Evolutionary conservation across 2,329 filamentous ascomycete species (phyloP).

Genomic region (Fusarium odoratissimum): DNA sequence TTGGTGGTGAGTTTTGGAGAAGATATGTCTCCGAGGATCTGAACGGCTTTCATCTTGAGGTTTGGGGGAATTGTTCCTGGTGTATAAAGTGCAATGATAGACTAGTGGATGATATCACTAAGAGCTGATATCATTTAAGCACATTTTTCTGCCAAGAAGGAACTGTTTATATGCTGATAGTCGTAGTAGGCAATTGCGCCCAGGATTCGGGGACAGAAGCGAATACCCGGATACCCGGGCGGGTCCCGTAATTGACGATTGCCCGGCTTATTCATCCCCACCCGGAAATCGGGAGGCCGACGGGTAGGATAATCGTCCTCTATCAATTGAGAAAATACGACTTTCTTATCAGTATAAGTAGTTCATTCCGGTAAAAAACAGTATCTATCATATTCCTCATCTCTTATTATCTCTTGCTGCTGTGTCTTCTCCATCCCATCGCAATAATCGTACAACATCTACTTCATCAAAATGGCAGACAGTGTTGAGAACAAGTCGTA

Average conservation of each 20-base stretch:
- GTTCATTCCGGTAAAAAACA: rapidly evolving
- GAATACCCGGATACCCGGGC: conserved; percentile 12
- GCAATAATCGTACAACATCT: rapidly evolving
- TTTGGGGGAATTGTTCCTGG: too few species aligned
- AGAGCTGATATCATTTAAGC: rapidly evolving
- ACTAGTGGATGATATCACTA: rapidly evolving
- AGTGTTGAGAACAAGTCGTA: not conserved
- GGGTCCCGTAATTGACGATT: not conserved
- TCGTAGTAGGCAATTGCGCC: rapidly evolving
- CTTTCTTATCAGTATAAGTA: not conserved
- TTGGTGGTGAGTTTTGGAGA: conserved; percentile 34
- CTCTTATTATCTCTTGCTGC: rapidly evolving
- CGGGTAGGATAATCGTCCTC: rapidly evolving
- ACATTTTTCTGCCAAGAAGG: rapidly evolving
- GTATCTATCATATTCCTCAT: rapidly evolving
- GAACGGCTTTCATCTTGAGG: conserved; percentile 49
- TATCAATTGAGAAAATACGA: rapidly evolving
- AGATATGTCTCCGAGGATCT: conserved; percentile 44
- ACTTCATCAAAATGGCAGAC: not conserved
- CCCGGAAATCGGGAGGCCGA: not conserved
- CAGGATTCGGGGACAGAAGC: rapidly evolving
- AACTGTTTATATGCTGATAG: not conserved
- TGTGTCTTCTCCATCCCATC: too few species aligned
- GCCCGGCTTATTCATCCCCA: too few species aligned
- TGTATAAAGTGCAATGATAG: rapidly evolving